phyloP scores from a whole-genome alignment of 2,329 filamentous ascomycete species.

The Onygenales sp. region DNA sequence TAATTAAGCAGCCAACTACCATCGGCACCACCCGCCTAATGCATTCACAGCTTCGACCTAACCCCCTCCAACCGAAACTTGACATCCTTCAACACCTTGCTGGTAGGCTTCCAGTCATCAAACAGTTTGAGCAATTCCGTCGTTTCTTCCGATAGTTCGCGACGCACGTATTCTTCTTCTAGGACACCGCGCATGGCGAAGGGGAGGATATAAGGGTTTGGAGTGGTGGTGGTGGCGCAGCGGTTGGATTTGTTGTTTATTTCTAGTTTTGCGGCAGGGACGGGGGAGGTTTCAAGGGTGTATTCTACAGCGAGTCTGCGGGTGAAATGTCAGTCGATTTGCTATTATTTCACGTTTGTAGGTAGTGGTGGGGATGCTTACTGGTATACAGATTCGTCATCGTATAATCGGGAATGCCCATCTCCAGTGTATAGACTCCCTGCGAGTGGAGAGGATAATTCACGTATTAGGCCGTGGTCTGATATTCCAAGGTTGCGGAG shows the following conservation, averaged over 20 bases:
- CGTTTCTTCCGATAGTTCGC: slow-evolving; percentile 67
- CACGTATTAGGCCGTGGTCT: slow-evolving; percentile 86
- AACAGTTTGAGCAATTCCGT: slow-evolving; percentile 74
- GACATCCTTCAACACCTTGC: slow-evolving; percentile 88
- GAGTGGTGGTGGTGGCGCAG: slow-evolving; percentile 16
- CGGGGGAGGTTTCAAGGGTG: slow-evolving; percentile 58
- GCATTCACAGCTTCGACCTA: slow-evolving; percentile 60
- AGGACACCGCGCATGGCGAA: slow-evolving; percentile 93
- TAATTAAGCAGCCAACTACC: no score
- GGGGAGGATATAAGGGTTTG: slow-evolving; percentile 83
- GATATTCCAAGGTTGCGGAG: slow-evolving; percentile 85
- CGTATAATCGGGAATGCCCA: slow-evolving; percentile 87
- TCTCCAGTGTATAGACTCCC: slow-evolving; percentile 87
- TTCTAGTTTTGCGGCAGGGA: slow-evolving; percentile 40
- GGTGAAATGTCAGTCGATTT: slow-evolving; percentile 3
- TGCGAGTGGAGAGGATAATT: slow-evolving; percentile 78
- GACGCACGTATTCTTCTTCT: slow-evolving; percentile 84
- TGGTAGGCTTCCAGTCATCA: slow-evolving; percentile 84
- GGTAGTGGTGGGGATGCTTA: slow-evolving; percentile 28
- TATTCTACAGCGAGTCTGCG: slow-evolving; percentile 58
- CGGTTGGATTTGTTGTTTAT: slow-evolving; percentile 39
- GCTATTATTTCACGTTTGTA: slow-evolving; percentile 8
- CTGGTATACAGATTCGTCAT: slow-evolving; percentile 77
- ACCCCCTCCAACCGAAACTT: slow-evolving; percentile 91
- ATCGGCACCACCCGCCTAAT: no score